Evolutionary conservation across 345 rosid genomes (phyloP).

Genomic region (Gossypioides kirkii): DNA sequence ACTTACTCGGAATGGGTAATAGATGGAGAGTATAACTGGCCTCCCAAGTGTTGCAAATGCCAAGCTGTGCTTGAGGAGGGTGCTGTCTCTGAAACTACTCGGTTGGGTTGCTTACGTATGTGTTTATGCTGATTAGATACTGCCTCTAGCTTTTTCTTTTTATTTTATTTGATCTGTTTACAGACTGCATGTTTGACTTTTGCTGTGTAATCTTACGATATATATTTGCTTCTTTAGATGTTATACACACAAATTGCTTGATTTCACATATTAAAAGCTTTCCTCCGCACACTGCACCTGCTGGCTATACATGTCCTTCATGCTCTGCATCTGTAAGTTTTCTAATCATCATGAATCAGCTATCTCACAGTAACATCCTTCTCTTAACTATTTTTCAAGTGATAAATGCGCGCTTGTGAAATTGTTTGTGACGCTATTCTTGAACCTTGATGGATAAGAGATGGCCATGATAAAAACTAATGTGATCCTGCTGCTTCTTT

Average conservation of each 20-base stretch:
- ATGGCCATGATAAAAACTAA: not conserved
- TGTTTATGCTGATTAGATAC: conserved; percentile 21
- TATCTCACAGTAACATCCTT: not conserved
- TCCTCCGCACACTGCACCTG: conserved; percentile 96
- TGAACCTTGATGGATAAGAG: not conserved
- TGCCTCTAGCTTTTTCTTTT: conserved; percentile 1
- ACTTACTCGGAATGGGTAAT: conserved; percentile 99
- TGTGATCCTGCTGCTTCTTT: not conserved
- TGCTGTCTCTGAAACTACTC: conserved; percentile 59
- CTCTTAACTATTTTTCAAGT: not conserved
- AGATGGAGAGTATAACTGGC: conserved; percentile 98
- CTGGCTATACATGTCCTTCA: conserved; percentile 86
- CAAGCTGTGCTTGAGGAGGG: conserved; percentile 71
- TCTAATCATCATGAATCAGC: not conserved
- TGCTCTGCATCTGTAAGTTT: conserved; percentile 77
- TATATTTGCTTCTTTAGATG: conserved; percentile 46
- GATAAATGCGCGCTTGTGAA: not conserved
- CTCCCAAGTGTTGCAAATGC: conserved; percentile 32
- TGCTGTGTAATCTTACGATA: conserved; percentile 11
- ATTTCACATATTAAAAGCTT: conserved; percentile 73
- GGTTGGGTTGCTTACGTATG: conserved; percentile 99
- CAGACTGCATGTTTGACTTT: not conserved
- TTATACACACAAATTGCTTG: conserved; percentile 85
- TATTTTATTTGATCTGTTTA: not conserved
- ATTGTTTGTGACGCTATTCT: not conserved